Base-by-base conservation (phyloP, 2,329 filamentous ascomycete species). In the Exophiala bonariae region DNA sequence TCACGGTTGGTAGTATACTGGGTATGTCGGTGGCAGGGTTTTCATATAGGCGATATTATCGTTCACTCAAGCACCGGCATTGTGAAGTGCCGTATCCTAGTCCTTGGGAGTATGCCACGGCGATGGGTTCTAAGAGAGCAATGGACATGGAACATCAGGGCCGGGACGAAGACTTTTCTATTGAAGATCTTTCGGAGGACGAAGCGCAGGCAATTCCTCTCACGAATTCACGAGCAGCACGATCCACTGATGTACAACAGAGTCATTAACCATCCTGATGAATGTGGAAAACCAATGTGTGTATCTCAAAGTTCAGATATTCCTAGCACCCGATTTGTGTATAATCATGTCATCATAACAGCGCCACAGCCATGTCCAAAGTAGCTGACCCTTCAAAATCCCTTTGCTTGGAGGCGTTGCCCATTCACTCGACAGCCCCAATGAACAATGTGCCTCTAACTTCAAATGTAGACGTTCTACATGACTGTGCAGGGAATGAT, bases 31-130 rank as follows among this genome's bases (percentile, higher is more conserved):
- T 83, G 3, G 75, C 80, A 11, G 79, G 75, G 61, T 77, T 80
- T 51, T 79, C 77, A 6, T 85, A 83, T 61, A 68, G 80, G 44
- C 68, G 81, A 40, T 84, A 84, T 59, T 85, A 78, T 59, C 81
- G 81, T 0, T 64, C 72, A 3, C 59, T 83, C 44, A 64, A 72
- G 35, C 73, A 70, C n/a, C 56, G 58, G 11, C 61, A 63, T n/a
- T 83, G 80, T 56, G 73, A 76, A 30, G 69, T 69, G 16, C 77
- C 80, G 11, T 79, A 78, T 44, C 56, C 57, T 13, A 57, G 39
- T 48, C 40, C 34, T 14, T 53, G 43, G 30, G 57, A 57, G 6
- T 47, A 54, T 30, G 48, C 44, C 23, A 34, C 31, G 17, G 38
- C 31, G 6, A 42, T 26, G 39, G 23, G 28, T 11, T 35, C 23